Evolutionary conservation across 805 yeast genomes (phyloP), one percentile per base, ranked within the genome.

Genomic region (Brettanomyces bruxellensis): DNA sequence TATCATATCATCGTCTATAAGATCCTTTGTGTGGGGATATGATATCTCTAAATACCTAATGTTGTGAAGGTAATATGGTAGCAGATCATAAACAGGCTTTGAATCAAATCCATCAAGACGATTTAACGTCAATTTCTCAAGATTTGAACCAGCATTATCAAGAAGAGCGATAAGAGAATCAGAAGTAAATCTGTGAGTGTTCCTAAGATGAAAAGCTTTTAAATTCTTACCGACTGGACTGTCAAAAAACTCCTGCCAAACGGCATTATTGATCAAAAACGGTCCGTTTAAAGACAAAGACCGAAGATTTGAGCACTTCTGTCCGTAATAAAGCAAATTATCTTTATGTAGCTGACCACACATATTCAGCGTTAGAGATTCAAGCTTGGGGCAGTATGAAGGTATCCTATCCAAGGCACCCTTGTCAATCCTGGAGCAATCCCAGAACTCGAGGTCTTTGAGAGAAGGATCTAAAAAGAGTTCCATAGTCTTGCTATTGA

Each of bases 301-400:
- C 13, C 62, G 68, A 41, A 93, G 67, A 30, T 74, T 64, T 0
- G 66, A 65, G 38, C 91, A 67, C 51, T 86, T 81, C 8, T 77
- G 67, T 4, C 77, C 73, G 49, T 75, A 78, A 58, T 87, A 84
- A 14, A 69, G 59, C 48, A 93, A 61, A 47, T 84, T 83, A 51
- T 83, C 89, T 59, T 86, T 86, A 55, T 84, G 88, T 38, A 93
- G 66, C 54, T 86, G 90, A 4, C 99, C 99, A 69, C 98, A 91
- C 97, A 90, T 91, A 48, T 80, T 79, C 40, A 93, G 67, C 0
- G 82, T 82, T 40, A 93, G 61, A 1, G 70, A 62, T 52, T 76
- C 80, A 3, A 93, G 50, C 25, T 81, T 71, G 0, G 96, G 96
- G 54, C 96, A 86, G 59, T 68, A 83, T 0, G 95, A 71, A 0